Percentiles rank a stretch among this genome's conserved stretches.
Conservation (phyloP, 2,329 filamentous ascomycete genomes). For the Phyllosticta capitalensis region DNA sequence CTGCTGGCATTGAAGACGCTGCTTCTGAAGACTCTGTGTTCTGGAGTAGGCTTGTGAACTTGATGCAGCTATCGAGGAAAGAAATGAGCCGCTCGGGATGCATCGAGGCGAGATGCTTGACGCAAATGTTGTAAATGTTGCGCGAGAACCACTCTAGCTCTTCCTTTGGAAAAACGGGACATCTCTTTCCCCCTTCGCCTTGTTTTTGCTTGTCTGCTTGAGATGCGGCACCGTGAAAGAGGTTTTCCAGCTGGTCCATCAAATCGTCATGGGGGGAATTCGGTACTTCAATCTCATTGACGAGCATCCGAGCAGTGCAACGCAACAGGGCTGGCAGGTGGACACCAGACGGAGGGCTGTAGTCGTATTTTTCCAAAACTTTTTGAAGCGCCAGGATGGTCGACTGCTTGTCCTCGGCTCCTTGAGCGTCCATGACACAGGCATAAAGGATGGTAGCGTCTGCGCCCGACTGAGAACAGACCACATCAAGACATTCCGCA, state of each 20-base stretch:
- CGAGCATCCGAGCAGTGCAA: conserved; percentile 47
- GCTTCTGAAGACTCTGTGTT: conserved; percentile 14
- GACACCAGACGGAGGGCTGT: conserved; percentile 38
- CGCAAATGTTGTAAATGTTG: conserved; percentile 68
- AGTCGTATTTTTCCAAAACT: conserved; percentile 48
- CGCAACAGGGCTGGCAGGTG: conserved; percentile 57
- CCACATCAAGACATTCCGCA: conserved; percentile 51
- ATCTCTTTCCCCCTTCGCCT: conserved; percentile 21
- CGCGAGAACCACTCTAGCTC: conserved; percentile 81
- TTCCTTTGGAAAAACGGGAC: conserved; percentile 42
- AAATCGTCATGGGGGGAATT: conserved; percentile 33
- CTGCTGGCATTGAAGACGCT: conserved; percentile 15
- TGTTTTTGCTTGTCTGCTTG: conserved; percentile 37
- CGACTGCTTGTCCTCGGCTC: conserved; percentile 51
- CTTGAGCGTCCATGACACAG: conserved; percentile 68
- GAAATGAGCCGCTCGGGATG: conserved; percentile 44
- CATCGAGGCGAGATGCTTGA: conserved; percentile 54
- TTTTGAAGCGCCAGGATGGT: conserved; percentile 50
- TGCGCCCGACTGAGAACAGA: conserved; percentile 45
- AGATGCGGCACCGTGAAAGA: conserved; percentile 43
- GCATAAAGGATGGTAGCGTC: conserved; percentile 63
- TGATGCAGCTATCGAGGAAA: conserved; percentile 40
- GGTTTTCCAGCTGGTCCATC: conserved; percentile 43
- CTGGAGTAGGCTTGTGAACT: conserved; percentile 34
- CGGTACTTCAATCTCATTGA: conserved; percentile 22